Evolutionary conservation across 2,329 filamentous ascomycete genomes (phyloP).

Genomic region (Didymella arachidicola): DNA sequence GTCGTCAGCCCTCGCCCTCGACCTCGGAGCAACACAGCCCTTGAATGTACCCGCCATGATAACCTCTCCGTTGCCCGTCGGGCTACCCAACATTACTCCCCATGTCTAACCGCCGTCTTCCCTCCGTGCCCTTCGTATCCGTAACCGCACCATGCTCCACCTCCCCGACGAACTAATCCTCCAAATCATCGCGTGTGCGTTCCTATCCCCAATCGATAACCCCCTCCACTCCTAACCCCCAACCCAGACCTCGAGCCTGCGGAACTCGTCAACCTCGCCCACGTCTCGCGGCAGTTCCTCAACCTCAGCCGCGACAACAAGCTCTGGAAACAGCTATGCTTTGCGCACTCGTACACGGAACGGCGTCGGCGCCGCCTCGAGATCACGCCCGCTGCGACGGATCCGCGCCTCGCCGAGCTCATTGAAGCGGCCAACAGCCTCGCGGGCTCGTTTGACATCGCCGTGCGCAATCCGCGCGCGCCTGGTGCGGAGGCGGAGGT

Average conservation of each 20-base stretch:
- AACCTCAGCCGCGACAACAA: slow-evolving; percentile 67
- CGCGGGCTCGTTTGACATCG: slow-evolving; percentile 33
- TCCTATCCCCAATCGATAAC: background rate
- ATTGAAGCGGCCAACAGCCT: slow-evolving; percentile 53
- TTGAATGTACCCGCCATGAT: background rate
- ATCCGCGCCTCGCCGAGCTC: slow-evolving; percentile 54
- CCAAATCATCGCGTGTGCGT: slow-evolving; percentile 53
- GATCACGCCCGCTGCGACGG: slow-evolving; percentile 39
- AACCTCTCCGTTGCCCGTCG: background rate
- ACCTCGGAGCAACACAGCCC: slow-evolving; percentile 11
- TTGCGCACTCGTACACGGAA: slow-evolving; percentile 61
- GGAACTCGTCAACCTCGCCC: slow-evolving; percentile 73
- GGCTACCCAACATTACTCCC: too few species aligned
- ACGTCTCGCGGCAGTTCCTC: slow-evolving; percentile 71
- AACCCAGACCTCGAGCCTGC: slow-evolving; percentile 65
- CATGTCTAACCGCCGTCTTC: background rate
- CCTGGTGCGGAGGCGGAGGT: slow-evolving; percentile 43
- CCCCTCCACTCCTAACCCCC: background rate
- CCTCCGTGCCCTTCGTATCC: too few species aligned
- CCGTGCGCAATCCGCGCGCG: slow-evolving; percentile 36
- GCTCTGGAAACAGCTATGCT: slow-evolving; percentile 72
- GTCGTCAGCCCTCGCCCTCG: slow-evolving; percentile 13
- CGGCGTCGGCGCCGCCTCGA: slow-evolving; percentile 61
- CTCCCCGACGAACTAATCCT: slow-evolving; percentile 53
- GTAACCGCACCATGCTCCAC: slow-evolving; percentile 27